phyloP scores from a whole-genome alignment of 2,329 filamentous ascomycete genomes.

The Trichoderma guizhouense region DNA sequence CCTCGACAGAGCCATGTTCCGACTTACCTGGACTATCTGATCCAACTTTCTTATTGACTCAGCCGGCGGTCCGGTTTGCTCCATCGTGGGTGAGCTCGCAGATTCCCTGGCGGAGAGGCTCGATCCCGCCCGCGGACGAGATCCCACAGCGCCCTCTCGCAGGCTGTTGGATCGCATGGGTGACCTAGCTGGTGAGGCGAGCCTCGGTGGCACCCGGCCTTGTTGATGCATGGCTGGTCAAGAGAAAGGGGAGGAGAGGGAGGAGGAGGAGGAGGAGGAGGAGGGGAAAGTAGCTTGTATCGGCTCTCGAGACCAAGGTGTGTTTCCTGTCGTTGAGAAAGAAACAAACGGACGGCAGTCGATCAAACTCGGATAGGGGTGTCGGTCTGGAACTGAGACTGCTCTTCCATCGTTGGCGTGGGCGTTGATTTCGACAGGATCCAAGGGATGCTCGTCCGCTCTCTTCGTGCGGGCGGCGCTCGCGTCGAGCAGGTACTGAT shows the following conservation, averaged over 20 bases:
- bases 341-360: constrained; percentile 18
- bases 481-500: background rate
- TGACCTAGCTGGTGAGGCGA: constrained; percentile 69
- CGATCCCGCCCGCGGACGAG: constrained; percentile 43
- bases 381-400: constrained; percentile 33
- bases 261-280: background rate
- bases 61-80: constrained; percentile 51
- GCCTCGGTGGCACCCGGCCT: constrained; percentile 69
- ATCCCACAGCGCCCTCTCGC: constrained; percentile 56
- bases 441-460: constrained; percentile 9
- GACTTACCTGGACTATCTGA: constrained; percentile 80
- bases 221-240: constrained; percentile 75
- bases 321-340: background rate
- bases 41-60: constrained; percentile 79
- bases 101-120: constrained; percentile 41
- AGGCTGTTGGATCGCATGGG: constrained; percentile 63
- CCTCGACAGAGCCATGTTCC: background rate
- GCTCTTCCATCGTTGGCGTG: constrained; percentile 33
- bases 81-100: constrained; percentile 47
- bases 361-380: constrained; percentile 32
- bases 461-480: constrained; percentile 1
- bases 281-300: background rate
- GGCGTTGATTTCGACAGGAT: constrained; percentile 10
- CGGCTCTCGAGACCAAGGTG: constrained; percentile 4
- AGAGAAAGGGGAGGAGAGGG: background rate